phyloP scores from a whole-genome alignment of 768 basidiomycete species.

The Mrakia gelida region DNA sequence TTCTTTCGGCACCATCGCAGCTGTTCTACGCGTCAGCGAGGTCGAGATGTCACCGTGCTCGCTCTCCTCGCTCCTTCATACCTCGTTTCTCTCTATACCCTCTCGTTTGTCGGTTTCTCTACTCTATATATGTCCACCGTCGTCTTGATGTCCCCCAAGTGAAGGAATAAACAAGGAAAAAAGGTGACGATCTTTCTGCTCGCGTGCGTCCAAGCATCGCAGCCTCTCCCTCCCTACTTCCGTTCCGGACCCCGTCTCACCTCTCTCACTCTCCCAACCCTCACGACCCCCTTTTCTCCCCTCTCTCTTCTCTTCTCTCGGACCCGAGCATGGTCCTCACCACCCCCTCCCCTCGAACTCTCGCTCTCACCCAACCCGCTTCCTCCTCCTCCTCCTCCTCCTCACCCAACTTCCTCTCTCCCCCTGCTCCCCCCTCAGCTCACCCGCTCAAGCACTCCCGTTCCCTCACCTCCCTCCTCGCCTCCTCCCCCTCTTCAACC shows the following conservation, averaged over 20 bases:
- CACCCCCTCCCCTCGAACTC: not conserved
- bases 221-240: too few species aligned
- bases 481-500: not conserved
- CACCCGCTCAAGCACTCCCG: not conserved
- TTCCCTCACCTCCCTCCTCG: conserved; percentile 17
- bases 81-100: not conserved
- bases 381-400: not conserved
- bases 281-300: not conserved
- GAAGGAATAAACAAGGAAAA: too few species aligned
- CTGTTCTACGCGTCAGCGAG: not conserved
- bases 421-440: not conserved
- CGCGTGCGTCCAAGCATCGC: not conserved
- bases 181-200: not conserved
- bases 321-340: conserved; percentile 1
- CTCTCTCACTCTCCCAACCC: not conserved
- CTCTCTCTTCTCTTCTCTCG: not conserved
- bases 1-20: not conserved
- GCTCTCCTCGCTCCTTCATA: not conserved
- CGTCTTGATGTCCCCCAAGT: not conserved
- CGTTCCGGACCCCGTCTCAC: not conserved
- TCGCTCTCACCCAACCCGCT: not conserved
- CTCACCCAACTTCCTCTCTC: not conserved
- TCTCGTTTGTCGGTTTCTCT: not conserved
- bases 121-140: not conserved
- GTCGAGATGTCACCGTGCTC: too few species aligned